Base-by-base conservation (phyloP, 1,139 yeast species). In the Schizosaccharomyces versatilis region DNA sequence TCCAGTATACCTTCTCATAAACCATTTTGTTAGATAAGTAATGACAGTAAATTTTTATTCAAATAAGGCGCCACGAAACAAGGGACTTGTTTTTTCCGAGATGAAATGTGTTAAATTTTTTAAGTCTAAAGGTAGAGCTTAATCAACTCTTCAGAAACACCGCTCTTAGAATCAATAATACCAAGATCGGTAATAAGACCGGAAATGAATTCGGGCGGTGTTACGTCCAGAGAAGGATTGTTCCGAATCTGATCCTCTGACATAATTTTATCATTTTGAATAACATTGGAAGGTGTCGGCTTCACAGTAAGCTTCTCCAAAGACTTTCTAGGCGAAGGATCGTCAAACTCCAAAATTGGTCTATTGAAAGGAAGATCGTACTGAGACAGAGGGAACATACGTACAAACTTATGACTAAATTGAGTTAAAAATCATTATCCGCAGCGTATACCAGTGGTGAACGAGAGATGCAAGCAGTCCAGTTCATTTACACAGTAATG, bases 121-220 rank as follows among this genome's bases (percentile, higher is more conserved):
- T 19, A 7, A 8, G 15, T 7, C 32, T 44, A 44, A 14, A 44
- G 49, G 38, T 44, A 93, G 76, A 93, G 85, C 69, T 90, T 90
- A 66, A 93, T 90, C 68, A 93, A 76, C 68, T 93, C 99, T 68
- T 93, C 98, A 39, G 95, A 82, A 44, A 93, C 98, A 0, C 97
- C 98, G 59, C 94, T 81, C 58, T 52, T 56, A 6, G 99, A 96
- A 7, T 98, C 90, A 63, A 93, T 73, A 1, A 90, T 96, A 15
- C 98, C 99, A 62, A 93, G 73, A 67, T 93, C 99, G 1, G 98
- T 90, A 59, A 93, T 85, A 62, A 93, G 74, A 5, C 97, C 98
- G 1, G 98, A 90, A 55, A 93, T 84, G 65, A 81, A 84, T 62
- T 88, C 94, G 66, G 90, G 96, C 10, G 96, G 95, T 0, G 99